phyloP scores from a whole-genome alignment of 306 rosid species.

The Prunus davidiana region DNA sequence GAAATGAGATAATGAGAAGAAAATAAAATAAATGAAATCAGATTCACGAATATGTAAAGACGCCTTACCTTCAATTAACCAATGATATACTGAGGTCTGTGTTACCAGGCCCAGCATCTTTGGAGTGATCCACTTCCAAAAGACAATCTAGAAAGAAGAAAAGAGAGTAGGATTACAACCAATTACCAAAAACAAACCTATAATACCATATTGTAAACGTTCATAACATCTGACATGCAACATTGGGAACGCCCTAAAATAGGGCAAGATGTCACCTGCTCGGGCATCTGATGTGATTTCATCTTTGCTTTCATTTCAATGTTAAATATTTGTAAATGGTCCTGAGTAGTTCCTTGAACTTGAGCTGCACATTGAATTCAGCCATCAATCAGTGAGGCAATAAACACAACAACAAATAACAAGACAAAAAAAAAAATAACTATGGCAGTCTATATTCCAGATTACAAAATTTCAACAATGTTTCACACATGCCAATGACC shows the following conservation, averaged over 20 bases:
- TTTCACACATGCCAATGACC: not conserved
- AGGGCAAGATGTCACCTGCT: constrained; percentile 49
- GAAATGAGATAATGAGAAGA: not conserved
- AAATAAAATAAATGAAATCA: constrained; percentile 1
- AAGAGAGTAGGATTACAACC: constrained; percentile 9
- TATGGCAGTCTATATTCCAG: not conserved
- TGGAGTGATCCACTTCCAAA: constrained; percentile 81
- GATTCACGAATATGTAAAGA: constrained; percentile 5
- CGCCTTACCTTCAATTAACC: constrained; percentile 66
- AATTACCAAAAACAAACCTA: constrained; percentile 10
- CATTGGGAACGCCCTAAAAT: not conserved
- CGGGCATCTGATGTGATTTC: constrained; percentile 77
- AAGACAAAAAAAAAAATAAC: not conserved
- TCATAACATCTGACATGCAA: not conserved
- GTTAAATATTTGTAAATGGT: constrained; percentile 78
- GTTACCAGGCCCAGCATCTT: constrained; percentile 63
- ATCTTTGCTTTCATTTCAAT: constrained; percentile 68
- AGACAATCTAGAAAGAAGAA: constrained; percentile 51
- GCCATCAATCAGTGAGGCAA: constrained; percentile 1
- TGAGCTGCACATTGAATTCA: constrained; percentile 47
- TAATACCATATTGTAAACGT: not conserved
- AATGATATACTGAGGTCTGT: constrained; percentile 67
- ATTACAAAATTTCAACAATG: not conserved
- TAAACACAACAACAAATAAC: not conserved
- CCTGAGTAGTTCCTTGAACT: constrained; percentile 77